These are phyloP conservation scores for Cicer arietinum DNA, from an alignment of 306 rosid genomes.

Conservation along the genomic window DNA sequence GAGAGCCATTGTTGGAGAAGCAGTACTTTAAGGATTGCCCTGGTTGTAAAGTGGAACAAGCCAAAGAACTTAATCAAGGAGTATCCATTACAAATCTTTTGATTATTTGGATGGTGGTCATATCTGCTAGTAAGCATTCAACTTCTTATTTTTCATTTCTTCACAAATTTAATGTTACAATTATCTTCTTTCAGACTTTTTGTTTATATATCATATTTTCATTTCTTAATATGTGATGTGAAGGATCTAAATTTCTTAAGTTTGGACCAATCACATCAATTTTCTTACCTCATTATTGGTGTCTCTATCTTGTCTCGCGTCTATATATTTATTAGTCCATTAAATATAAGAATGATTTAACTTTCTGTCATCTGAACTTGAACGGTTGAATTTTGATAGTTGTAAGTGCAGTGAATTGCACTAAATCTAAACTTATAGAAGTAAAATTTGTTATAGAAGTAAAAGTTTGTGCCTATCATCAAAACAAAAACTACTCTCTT, in stretches of 20 bases:
- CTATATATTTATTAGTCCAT: too few relatives aligned
- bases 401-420: too few relatives aligned
- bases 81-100: conserved; percentile 55
- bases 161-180: neutral
- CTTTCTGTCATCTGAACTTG: neutral
- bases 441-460: too few relatives aligned
- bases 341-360: neutral
- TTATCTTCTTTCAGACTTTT: neutral
- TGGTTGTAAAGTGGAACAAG: conserved; percentile 68
- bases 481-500: too few relatives aligned
- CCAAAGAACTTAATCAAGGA: conserved; percentile 48
- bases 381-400: too few relatives aligned
- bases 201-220: neutral
- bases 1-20: conserved; percentile 57
- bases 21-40: conserved; percentile 61
- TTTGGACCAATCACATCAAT: too few relatives aligned
- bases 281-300: too few relatives aligned
- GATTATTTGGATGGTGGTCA: conserved; percentile 56
- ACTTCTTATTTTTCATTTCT: neutral
- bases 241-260: too few relatives aligned
- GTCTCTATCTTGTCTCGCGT: too few relatives aligned
- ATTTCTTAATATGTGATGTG: neutral
- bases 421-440: too few relatives aligned
- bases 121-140: conserved; percentile 53
- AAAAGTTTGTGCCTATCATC: too few relatives aligned